Evolutionary conservation across 768 basidiomycete species (phyloP).

Genomic region (Gymnopilus junonius): DNA sequence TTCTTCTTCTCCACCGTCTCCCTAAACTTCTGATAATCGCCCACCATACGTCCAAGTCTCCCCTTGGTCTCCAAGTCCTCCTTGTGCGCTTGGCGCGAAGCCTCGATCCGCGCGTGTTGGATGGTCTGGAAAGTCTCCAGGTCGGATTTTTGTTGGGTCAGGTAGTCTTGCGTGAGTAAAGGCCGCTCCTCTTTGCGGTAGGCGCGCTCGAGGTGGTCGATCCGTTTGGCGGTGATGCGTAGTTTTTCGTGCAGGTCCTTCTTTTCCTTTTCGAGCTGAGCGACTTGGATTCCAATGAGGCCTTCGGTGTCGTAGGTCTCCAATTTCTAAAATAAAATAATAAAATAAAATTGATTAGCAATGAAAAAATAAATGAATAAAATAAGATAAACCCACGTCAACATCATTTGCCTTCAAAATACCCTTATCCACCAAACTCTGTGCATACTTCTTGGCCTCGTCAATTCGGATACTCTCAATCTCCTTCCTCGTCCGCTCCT

Average conservation of each 20-base stretch:
- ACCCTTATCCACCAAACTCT: conserved; percentile 80
- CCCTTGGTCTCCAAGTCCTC: conserved; percentile 76
- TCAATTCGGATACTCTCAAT: conserved; percentile 78
- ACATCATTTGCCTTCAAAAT: conserved; percentile 66
- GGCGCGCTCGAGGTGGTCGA: conserved; percentile 95
- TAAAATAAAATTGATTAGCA: not conserved
- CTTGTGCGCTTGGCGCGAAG: conserved; percentile 58
- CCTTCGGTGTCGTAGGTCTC: conserved; percentile 85
- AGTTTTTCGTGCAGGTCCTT: conserved; percentile 81
- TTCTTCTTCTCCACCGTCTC: conserved; percentile 60
- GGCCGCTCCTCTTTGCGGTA: conserved; percentile 93
- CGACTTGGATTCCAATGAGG: conserved; percentile 88
- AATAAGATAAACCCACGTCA: conserved; percentile 50
- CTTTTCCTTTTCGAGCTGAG: conserved; percentile 97
- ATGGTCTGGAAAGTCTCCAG: conserved; percentile 66
- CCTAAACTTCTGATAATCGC: conserved; percentile 64
- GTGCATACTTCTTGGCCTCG: conserved; percentile 89
- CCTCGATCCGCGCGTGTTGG: conserved; percentile 61
- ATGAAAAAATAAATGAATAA: conserved; percentile 6
- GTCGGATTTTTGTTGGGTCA: conserved; percentile 81
- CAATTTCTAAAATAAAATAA: conserved; percentile 60
- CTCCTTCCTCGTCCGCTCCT: conserved; percentile 70
- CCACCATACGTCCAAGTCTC: conserved; percentile 72
- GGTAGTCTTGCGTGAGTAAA: conserved; percentile 85
- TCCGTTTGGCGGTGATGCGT: conserved; percentile 82